Base-by-base conservation (phyloP, 805 yeast genomes). In the Schizosaccharomyces octosporus region DNA sequence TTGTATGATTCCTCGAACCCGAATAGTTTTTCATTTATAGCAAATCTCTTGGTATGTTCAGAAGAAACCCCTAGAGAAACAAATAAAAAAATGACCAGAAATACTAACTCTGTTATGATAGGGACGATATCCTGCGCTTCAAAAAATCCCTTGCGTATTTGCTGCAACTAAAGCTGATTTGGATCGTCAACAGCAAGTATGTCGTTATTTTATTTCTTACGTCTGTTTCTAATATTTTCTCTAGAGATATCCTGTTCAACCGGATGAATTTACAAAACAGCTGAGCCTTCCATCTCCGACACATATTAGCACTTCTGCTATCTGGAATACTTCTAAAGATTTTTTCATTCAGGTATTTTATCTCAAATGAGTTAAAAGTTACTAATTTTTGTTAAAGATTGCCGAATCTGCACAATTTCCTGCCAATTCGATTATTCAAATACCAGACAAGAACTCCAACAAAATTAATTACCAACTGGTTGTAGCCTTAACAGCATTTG, bases 1-100 rank as follows among this genome's bases (percentile, higher is more conserved):
- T 78, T 88, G 0, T 93, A 93, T 71, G 99, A 93, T 69, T 87
- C 97, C 0, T 83, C 96, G 0, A 97, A 93, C 68, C 97, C 99
- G 0, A 95, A 90, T 62, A 86, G 95, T 55, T 93, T 93, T 70
- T 85, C 88, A 61, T 81, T 85, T 68, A 72, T 89, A 61, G 83
- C 85, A 32, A 84, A 84, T 21, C 69, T 89, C n/a, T 73, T 88
- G 15, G 73, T 77, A 39, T 27, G 27, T 27, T 27, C 3, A 27
- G 3, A 27, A 27, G 3, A 27, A 27, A 27, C 2, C 27, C 27
- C 27, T 2, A 2, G 27, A 27, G 76, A 74, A 31, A 9, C 11
- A 19, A 11, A 5, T 19, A 31, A 31, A n/a, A 19, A 21, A 39
- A 21, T 32, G 21, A 36, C 15, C 9, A 21, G 17, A 31, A 1